Evolutionary conservation across 768 basidiomycete genomes (phyloP).

Genomic region (Collybia sp.): DNA sequence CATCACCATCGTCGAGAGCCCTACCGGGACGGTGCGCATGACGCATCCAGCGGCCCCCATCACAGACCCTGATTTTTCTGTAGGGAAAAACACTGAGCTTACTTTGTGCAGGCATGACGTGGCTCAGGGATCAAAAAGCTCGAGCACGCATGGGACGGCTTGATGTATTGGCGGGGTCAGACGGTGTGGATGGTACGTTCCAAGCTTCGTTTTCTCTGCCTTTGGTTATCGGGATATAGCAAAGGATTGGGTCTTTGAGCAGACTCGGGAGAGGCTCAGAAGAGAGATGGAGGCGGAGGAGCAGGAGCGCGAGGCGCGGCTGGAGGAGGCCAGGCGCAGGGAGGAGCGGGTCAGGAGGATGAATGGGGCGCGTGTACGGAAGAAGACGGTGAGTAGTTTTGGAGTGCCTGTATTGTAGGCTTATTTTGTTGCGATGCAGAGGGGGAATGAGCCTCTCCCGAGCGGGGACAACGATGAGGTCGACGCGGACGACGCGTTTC

Average conservation of each 20-base stretch:
- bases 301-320: conserved; percentile 53
- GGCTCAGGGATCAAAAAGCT: conserved; percentile 66
- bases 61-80: neutral
- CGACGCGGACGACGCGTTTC: conserved; percentile 62
- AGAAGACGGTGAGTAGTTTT: conserved; percentile 58
- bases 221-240: conserved; percentile 24
- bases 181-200: conserved; percentile 25
- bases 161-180: conserved; percentile 26
- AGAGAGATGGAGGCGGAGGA: conserved; percentile 68
- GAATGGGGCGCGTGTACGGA: conserved; percentile 52
- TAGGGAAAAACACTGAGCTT: conserved; percentile 88
- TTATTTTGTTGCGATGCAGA: too few species aligned
- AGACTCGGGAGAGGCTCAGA: conserved; percentile 60
- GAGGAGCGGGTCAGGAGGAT: conserved; percentile 53
- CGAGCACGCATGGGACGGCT: conserved; percentile 67
- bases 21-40: conserved; percentile 75
- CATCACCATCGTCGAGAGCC: conserved; percentile 83
- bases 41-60: neutral
- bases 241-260: conserved; percentile 74
- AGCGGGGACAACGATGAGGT: conserved; percentile 16
- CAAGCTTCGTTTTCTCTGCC: neutral
- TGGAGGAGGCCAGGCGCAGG: conserved; percentile 55
- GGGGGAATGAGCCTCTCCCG: too few species aligned
- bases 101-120: conserved; percentile 70
- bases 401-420: too few species aligned